A percentile compares a stretch with the other conserved stretches of the same genome.
Evolutionary conservation across 225 moss, liverwort and hornwort species (phyloP).

Genomic region (Thuidium tamariscinum): DNA sequence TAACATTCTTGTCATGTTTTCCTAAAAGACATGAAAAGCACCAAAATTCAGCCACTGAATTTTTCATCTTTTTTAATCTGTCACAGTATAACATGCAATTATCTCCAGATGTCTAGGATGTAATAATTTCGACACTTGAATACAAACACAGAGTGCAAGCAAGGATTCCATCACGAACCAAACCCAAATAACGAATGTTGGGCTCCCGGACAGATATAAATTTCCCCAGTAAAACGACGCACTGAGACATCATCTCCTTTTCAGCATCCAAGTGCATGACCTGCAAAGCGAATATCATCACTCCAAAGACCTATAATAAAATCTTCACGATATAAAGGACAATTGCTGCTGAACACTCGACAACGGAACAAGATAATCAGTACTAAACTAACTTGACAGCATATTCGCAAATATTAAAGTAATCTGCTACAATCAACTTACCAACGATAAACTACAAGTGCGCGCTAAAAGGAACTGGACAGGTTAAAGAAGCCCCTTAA

Average conservation of each 20-base stretch:
- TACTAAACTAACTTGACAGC: background rate
- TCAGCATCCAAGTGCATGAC: conserved; percentile 99
- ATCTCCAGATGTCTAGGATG: background rate
- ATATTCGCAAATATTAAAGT: background rate
- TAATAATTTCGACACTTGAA: background rate
- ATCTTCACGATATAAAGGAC: background rate
- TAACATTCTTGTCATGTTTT: conserved; percentile 98
- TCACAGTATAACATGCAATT: background rate
- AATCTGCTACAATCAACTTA: background rate
- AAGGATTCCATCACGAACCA: conserved; percentile 35
- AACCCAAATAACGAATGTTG: conserved; percentile 87
- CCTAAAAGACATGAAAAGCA: conserved; percentile 32
- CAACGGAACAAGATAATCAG: background rate
- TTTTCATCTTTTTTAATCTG: background rate
- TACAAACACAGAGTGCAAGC: background rate
- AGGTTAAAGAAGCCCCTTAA: background rate
- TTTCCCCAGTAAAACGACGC: conserved; percentile 81
- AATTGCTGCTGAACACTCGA: background rate
- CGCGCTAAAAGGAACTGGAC: background rate
- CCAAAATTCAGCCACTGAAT: background rate
- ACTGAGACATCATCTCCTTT: conserved; percentile 94
- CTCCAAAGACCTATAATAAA: background rate
- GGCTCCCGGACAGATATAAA: conserved; percentile 97
- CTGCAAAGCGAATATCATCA: conserved; percentile 20
- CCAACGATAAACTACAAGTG: background rate